These are phyloP conservation scores for Hypocreales sp. DNA, from an alignment of 2,329 filamentous ascomycete species.

Conservation along the genomic window DNA sequence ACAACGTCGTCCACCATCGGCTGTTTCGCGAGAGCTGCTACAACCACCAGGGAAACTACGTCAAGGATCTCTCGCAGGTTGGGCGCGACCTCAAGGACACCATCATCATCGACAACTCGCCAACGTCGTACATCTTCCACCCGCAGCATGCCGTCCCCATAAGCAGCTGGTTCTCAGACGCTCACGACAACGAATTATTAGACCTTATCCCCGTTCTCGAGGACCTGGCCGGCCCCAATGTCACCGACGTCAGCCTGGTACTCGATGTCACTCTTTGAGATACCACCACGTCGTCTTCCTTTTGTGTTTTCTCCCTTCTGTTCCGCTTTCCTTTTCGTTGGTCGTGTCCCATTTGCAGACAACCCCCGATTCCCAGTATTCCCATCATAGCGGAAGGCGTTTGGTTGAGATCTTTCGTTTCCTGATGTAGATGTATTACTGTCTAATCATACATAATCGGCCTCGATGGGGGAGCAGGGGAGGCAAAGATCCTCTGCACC, in stretches of 20 bases:
- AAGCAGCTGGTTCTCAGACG: slow-evolving; percentile 99
- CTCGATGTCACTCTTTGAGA: slow-evolving; percentile 71
- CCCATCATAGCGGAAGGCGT: slow-evolving; percentile 40
- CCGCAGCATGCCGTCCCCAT: slow-evolving; percentile 97
- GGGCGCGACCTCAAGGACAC: slow-evolving; percentile 92
- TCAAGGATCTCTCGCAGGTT: slow-evolving; percentile 96
- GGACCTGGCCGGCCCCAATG: slow-evolving; percentile 77
- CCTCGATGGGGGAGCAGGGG: slow-evolving; percentile 1
- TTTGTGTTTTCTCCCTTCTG: slow-evolving; percentile 13
- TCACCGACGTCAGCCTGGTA: slow-evolving; percentile 92
- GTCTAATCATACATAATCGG: slow-evolving; percentile 35
- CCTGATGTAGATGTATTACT: slow-evolving; percentile 34
- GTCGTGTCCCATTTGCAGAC: slow-evolving; percentile 13
- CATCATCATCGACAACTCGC: slow-evolving; percentile 99
- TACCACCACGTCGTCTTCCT: slow-evolving; percentile 12
- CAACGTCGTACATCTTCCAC: slow-evolving; percentile 98
- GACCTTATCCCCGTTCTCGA: slow-evolving; percentile 97
- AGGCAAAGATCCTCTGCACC: slow-evolving; percentile 1
- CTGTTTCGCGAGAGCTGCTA: slow-evolving; percentile 98
- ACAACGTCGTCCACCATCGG: slow-evolving; percentile 88
- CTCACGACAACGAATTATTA: slow-evolving; percentile 95
- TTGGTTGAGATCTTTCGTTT: slow-evolving; percentile 32
- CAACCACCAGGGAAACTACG: slow-evolving; percentile 98
- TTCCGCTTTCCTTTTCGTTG: slow-evolving; percentile 11
- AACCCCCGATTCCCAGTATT: slow-evolving; percentile 20